A percentile compares a stretch with the other conserved stretches of the same genome.
These are phyloP conservation scores for Pseudevernia furfuracea DNA, from an alignment of 495 filamentous ascomycete species.

Conservation along the genomic window DNA sequence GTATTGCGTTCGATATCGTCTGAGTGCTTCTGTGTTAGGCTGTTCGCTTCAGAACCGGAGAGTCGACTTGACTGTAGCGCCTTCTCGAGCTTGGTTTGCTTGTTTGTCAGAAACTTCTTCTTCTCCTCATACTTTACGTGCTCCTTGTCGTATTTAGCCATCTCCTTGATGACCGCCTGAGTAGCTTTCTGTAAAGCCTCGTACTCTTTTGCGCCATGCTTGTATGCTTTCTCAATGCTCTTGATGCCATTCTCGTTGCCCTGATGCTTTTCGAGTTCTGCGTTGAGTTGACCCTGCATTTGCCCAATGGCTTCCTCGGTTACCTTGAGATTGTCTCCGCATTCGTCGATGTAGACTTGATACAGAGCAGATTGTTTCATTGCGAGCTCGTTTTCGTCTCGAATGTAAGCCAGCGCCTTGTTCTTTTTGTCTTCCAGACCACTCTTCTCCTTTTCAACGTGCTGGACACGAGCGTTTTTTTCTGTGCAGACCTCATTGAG, in stretches of 20 bases:
- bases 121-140: slow-evolving; percentile 96
- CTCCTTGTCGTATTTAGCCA: slow-evolving; percentile 89
- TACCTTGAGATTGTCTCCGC: slow-evolving; percentile 77
- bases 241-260: slow-evolving; percentile 91
- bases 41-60: slow-evolving; percentile 64
- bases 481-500: slow-evolving; percentile 92
- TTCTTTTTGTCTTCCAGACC: slow-evolving; percentile 92
- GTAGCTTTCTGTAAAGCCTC: slow-evolving; percentile 75
- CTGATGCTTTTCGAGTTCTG: slow-evolving; percentile 83
- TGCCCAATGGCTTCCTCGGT: slow-evolving; percentile 84
- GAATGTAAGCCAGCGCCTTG: slow-evolving; percentile 79
- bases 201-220: slow-evolving; percentile 69
- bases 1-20: slow-evolving; percentile 70
- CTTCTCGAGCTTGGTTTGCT: slow-evolving; percentile 94
- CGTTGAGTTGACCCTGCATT: slow-evolving; percentile 80
- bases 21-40: slow-evolving; percentile 65
- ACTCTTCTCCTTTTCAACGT: slow-evolving; percentile 95
- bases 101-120: slow-evolving; percentile 79
- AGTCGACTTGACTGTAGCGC: slow-evolving; percentile 61
- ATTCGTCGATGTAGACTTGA: slow-evolving; percentile 82
- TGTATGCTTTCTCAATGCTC: slow-evolving; percentile 76
- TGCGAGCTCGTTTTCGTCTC: slow-evolving; percentile 85
- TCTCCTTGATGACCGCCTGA: slow-evolving; percentile 75
- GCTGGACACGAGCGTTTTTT: slow-evolving; percentile 88
- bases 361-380: slow-evolving; percentile 84